These are phyloP conservation scores for Epichloe gansuensis DNA, from an alignment of 2,329 filamentous ascomycete species.

Conservation along the genomic window DNA sequence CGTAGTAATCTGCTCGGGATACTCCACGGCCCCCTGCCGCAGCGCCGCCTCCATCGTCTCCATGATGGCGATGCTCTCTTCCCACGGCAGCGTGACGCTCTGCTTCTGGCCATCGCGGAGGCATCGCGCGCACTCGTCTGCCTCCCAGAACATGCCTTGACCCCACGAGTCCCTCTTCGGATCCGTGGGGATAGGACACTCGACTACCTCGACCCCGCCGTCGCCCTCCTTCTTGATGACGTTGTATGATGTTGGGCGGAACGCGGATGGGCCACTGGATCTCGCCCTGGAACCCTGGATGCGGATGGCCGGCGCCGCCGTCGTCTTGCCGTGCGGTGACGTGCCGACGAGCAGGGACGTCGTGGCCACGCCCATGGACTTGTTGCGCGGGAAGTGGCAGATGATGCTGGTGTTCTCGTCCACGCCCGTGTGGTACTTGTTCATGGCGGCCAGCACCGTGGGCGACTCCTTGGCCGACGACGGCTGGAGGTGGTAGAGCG, in stretches of 20 bases:
- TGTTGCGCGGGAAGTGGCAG: conserved; percentile 57
- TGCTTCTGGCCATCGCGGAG: conserved; percentile 67
- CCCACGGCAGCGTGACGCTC: conserved; percentile 56
- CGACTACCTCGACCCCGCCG: conserved; percentile 36
- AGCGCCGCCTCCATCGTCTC: conserved; percentile 50
- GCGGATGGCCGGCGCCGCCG: conserved; percentile 54
- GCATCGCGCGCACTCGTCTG: conserved; percentile 65
- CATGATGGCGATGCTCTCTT: conserved; percentile 79
- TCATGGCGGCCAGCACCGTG: conserved; percentile 54
- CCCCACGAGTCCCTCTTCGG: conserved; percentile 38
- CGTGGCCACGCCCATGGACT: conserved; percentile 60
- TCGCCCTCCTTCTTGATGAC: conserved; percentile 43
- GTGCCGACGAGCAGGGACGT: conserved; percentile 51
- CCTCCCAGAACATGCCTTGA: conserved; percentile 84
- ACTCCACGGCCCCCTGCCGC: conserved; percentile 39
- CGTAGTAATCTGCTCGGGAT: conserved; percentile 44
- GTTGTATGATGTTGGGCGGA: conserved; percentile 52
- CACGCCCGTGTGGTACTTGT: conserved; percentile 60
- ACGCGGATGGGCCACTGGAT: conserved; percentile 69
- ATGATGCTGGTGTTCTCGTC: conserved; percentile 73
- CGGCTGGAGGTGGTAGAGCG: conserved; percentile 69
- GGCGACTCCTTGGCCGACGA: conserved; percentile 56
- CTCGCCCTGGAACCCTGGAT: conserved; percentile 75
- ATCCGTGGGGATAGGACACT: conserved; percentile 42
- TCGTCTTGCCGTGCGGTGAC: conserved; percentile 48